phyloP scores from a whole-genome alignment of 208 protist genomes.

The Trichomonas tenax region DNA sequence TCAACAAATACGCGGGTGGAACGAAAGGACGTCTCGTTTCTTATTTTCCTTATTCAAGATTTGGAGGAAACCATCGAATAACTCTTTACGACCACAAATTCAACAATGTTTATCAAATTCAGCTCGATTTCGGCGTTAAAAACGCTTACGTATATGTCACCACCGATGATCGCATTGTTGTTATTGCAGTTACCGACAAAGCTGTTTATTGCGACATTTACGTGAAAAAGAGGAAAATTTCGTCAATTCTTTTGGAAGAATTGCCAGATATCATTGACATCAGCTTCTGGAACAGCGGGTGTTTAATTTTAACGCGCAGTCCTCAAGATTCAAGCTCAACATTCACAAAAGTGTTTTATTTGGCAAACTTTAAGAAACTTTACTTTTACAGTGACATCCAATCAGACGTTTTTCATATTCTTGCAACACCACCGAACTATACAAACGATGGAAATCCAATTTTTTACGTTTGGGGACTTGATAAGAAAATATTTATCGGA shows the following conservation, averaged over 20 bases:
- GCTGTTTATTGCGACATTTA: not conserved
- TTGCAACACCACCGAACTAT: not conserved
- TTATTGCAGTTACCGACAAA: not conserved
- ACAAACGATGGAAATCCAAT: not conserved
- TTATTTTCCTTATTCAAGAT: not conserved
- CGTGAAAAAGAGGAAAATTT: not conserved
- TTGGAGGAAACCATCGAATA: not conserved
- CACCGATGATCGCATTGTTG: not conserved
- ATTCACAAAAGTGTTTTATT: not conserved
- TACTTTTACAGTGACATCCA: not conserved
- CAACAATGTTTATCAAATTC: not conserved
- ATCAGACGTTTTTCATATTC: not conserved
- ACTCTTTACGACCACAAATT: not conserved
- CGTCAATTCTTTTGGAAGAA: not conserved
- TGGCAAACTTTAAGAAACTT: not conserved
- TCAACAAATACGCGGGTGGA: not conserved
- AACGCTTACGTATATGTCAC: not conserved
- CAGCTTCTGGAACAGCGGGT: not conserved
- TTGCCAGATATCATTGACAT: not conserved
- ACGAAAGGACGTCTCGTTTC: not conserved
- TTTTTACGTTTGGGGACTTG: not conserved
- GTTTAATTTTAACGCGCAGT: not conserved
- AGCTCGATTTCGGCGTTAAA: not conserved
- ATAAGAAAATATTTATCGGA: not conserved
- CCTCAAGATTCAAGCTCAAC: too few relatives aligned